Percentiles rank a stretch among this genome's conserved stretches.
phyloP scores from a whole-genome alignment of 768 basidiomycete genomes.

The Leucosporidium yakuticum region DNA sequence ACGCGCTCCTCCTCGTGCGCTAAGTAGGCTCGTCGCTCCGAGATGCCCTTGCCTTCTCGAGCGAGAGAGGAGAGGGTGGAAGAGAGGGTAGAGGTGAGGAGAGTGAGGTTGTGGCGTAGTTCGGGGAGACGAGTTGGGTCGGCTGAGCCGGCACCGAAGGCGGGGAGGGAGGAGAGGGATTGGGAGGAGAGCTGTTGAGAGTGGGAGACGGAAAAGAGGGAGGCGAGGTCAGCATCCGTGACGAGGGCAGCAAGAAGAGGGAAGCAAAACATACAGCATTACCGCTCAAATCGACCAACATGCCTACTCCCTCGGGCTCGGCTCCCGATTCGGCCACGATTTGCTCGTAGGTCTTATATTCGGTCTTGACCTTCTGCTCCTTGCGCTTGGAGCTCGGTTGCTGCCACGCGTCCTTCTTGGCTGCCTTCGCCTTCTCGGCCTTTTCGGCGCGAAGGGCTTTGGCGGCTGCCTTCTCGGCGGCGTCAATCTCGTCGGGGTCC shows the following conservation, averaged over 20 bases:
- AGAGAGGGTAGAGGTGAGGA: constrained; percentile 76
- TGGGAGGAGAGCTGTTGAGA: constrained; percentile 77
- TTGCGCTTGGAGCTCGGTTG: constrained; percentile 48
- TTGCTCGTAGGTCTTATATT: constrained; percentile 96
- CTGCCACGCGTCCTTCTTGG: constrained; percentile 54
- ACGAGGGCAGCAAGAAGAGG: neutral
- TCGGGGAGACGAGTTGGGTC: constrained; percentile 89
- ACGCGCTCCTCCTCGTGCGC: constrained; percentile 64
- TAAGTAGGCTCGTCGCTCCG: constrained; percentile 70
- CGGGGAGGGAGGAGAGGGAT: constrained; percentile 61
- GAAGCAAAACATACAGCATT: constrained; percentile 60
- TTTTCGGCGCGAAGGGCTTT: constrained; percentile 35
- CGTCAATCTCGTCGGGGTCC: constrained; percentile 50
- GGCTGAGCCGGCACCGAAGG: constrained; percentile 45
- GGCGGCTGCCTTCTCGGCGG: constrained; percentile 26
- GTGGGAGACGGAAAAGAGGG: constrained; percentile 50
- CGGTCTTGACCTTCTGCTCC: constrained; percentile 68
- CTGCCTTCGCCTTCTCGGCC: constrained; percentile 46
- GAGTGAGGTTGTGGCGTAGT: constrained; percentile 87
- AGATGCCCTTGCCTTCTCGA: constrained; percentile 75
- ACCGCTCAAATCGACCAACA: constrained; percentile 91
- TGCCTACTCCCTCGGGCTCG: constrained; percentile 57
- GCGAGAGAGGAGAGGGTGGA: constrained; percentile 81
- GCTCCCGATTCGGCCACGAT: constrained; percentile 80
- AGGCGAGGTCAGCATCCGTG: constrained; percentile 2